Evolutionary conservation across 1,139 yeast species (phyloP).

Genomic region (Yamadazyma taylorii): DNA sequence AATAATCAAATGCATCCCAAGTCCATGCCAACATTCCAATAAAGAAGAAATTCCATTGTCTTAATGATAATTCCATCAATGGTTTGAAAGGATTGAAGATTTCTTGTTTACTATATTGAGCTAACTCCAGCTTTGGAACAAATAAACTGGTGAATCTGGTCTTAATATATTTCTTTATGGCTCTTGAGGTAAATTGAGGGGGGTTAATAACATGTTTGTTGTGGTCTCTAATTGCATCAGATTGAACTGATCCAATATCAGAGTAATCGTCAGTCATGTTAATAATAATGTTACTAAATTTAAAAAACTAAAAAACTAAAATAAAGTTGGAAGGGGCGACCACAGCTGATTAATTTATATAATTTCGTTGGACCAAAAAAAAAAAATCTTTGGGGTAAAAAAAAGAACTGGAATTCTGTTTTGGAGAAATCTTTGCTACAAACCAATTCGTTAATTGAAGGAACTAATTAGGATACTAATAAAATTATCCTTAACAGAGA

Average conservation of each 20-base stretch:
- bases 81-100: constrained; percentile 37
- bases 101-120: constrained; percentile 27
- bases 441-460: too few relatives aligned
- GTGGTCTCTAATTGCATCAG: constrained; percentile 18
- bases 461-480: too few relatives aligned
- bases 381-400: too few relatives aligned
- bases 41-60: constrained; percentile 38
- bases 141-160: constrained; percentile 35
- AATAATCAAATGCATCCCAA: constrained; percentile 44
- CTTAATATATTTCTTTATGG: constrained; percentile 26
- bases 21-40: constrained; percentile 43
- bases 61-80: constrained; percentile 26
- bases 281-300: too few relatives aligned
- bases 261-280: not conserved
- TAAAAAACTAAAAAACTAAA: not conserved
- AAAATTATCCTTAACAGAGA: too few relatives aligned
- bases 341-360: too few relatives aligned
- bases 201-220: constrained; percentile 34
- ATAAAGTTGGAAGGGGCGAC: too few relatives aligned
- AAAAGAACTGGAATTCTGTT: too few relatives aligned
- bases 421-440: too few relatives aligned
- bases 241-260: constrained; percentile 8
- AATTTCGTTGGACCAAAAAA: too few relatives aligned
- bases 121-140: constrained; percentile 31
- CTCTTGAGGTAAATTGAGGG: constrained; percentile 28